These are phyloP conservation scores for Tulasnella sp. DNA, from an alignment of 768 basidiomycete genomes.

Conservation along the genomic window DNA sequence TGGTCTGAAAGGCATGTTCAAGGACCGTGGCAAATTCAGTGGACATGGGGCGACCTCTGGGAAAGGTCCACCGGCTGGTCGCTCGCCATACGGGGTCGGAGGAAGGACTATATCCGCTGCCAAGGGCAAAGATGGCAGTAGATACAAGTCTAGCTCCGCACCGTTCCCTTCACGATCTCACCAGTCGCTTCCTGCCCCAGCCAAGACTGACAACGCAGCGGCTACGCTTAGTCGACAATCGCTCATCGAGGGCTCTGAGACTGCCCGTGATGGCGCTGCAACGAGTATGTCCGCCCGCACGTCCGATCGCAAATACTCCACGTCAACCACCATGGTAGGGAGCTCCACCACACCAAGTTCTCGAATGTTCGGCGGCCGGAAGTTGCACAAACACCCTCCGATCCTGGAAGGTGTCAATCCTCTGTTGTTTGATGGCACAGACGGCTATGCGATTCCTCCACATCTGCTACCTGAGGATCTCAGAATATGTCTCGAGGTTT, in stretches of 20 bases:
- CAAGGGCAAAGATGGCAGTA: conserved; percentile 27
- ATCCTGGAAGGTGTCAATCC: conserved; percentile 10
- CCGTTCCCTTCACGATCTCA: conserved; percentile 40
- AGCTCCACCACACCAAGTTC: background rate
- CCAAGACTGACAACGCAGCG: conserved; percentile 23
- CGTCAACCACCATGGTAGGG: background rate
- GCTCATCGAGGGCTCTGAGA: conserved; percentile 32
- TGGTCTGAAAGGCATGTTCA: background rate
- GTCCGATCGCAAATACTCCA: background rate
- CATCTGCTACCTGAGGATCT: conserved; percentile 81
- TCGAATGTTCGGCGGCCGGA: conserved; percentile 11
- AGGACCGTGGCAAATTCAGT: background rate
- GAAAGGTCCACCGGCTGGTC: conserved; percentile 4
- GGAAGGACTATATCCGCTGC: background rate
- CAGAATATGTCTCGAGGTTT: conserved; percentile 70
- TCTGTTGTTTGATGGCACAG: conserved; percentile 29
- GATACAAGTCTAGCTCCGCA: conserved; percentile 37
- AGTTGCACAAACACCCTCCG: conserved; percentile 11
- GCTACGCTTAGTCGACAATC: conserved; percentile 37
- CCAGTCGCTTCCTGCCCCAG: conserved; percentile 57
- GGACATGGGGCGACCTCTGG: background rate
- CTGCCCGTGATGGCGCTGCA: background rate
- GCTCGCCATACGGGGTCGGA: conserved; percentile 29
- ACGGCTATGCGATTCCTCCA: conserved; percentile 45
- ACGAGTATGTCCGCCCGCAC: conserved; percentile 29